phyloP scores from a whole-genome alignment of 768 basidiomycete species.

The Psilocybe cubensis region DNA sequence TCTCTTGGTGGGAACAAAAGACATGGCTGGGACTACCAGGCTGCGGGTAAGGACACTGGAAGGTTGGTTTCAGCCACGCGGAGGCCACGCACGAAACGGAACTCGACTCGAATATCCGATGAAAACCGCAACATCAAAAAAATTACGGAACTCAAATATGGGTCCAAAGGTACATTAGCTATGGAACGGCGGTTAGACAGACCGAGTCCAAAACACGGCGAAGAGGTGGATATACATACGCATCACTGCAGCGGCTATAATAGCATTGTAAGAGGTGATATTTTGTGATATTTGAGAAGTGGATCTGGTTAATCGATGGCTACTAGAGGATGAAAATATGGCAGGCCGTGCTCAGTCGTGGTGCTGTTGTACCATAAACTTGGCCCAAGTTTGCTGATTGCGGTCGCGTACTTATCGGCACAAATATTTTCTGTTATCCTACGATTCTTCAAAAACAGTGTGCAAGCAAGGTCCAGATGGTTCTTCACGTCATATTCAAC shows the following conservation, averaged over 20 bases:
- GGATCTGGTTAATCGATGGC: slow-evolving; percentile 12
- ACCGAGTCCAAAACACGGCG: slow-evolving; percentile 6
- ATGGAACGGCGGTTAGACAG: not conserved
- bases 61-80: slow-evolving; percentile 20
- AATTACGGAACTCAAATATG: not conserved
- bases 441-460: slow-evolving; percentile 4
- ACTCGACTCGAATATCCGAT: slow-evolving; percentile 16
- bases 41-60: slow-evolving; percentile 10
- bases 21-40: not conserved
- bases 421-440: slow-evolving; percentile 7
- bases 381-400: slow-evolving; percentile 18
- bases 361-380: slow-evolving; percentile 10
- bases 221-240: not conserved
- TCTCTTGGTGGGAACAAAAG: not conserved
- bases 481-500: slow-evolving; percentile 12
- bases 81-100: slow-evolving; percentile 26
- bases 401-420: slow-evolving; percentile 13
- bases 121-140: not conserved
- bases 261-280: not conserved
- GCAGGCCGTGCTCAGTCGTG: slow-evolving; percentile 9
- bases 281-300: slow-evolving; percentile 6
- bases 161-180: not conserved
- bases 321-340: slow-evolving; percentile 7
- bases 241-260: slow-evolving; percentile 2
- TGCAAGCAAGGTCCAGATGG: slow-evolving; percentile 9